These are phyloP conservation scores for Musa troglodytarum DNA, from an alignment of 176 grass and related monocot genomes.

Conservation along the genomic window DNA sequence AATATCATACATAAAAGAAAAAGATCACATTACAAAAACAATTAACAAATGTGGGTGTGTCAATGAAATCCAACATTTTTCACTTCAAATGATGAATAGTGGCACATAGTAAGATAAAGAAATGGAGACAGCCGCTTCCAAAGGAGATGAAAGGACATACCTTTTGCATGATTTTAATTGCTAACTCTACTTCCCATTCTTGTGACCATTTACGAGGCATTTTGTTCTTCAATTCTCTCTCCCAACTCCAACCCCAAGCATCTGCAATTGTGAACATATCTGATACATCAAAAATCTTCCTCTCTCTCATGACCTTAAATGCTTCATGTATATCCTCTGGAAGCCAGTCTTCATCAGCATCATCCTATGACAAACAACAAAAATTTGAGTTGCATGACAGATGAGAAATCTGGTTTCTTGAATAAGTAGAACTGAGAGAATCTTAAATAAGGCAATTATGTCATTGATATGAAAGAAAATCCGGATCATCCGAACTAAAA, in stretches of 20 bases:
- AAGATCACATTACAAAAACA: not conserved
- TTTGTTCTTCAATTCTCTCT: slow-evolving; percentile 72
- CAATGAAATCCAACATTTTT: not conserved
- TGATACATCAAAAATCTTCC: slow-evolving; percentile 55
- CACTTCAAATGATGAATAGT: not conserved
- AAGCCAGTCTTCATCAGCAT: slow-evolving; percentile 85
- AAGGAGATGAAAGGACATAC: slow-evolving; percentile 29
- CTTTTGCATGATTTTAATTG: slow-evolving; percentile 93
- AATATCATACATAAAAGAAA: too few relatives aligned
- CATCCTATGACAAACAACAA: slow-evolving; percentile 34
- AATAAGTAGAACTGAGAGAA: not conserved
- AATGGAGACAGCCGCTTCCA: slow-evolving; percentile 3
- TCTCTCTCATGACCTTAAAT: slow-evolving; percentile 82
- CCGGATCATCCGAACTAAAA: not conserved
- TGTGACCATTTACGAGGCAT: slow-evolving; percentile 90
- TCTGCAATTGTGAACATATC: slow-evolving; percentile 91
- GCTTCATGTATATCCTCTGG: slow-evolving; percentile 82
- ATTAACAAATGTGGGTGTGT: not conserved
- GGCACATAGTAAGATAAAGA: slow-evolving; percentile 4
- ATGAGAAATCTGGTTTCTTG: not conserved
- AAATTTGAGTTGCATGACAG: not conserved
- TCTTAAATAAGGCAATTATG: not conserved
- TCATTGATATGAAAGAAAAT: not conserved
- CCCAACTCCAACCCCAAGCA: slow-evolving; percentile 99
- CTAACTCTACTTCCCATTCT: slow-evolving; percentile 96